Conservation (phyloP, 139 green algal species). For the Choricystis sp. region DNA sequence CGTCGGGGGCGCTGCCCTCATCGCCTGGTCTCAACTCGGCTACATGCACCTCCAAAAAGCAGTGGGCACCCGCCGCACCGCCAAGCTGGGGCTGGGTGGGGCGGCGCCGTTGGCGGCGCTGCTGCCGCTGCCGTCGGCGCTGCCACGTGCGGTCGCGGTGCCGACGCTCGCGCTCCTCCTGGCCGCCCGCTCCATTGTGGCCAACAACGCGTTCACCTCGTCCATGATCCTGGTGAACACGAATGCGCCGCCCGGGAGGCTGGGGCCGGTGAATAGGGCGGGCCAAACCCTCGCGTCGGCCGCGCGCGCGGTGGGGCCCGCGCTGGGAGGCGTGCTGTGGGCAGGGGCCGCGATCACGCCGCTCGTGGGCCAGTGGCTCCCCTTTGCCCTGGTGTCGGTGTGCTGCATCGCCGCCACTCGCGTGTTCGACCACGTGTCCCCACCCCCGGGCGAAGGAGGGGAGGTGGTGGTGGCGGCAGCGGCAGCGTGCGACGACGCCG, state of each 20-base stretch:
- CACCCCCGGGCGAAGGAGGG: background rate
- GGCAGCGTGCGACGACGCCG: background rate
- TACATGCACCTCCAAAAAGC: conserved; percentile 21
- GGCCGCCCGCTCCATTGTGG: background rate
- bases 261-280: conserved; percentile 47
- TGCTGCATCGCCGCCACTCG: too few species aligned
- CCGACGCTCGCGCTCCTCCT: background rate
- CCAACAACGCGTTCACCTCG: conserved; percentile 29
- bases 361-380: conserved; percentile 34
- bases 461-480: background rate
- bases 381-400: conserved; percentile 23
- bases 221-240: conserved; percentile 43
- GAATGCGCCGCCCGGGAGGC: conserved; percentile 10
- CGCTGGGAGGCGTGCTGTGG: conserved; percentile 40
- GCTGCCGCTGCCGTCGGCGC: conserved; percentile 20
- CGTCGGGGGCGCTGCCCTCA: conserved; percentile 30
- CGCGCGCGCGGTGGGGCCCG: conserved; percentile 35
- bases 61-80: conserved; percentile 13
- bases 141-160: background rate
- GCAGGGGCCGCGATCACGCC: conserved; percentile 7
- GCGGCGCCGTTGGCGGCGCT: conserved; percentile 11
- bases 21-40: conserved; percentile 19
- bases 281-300: conserved; percentile 41
- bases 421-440: background rate
- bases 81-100: conserved; percentile 15